Percentiles rank a stretch among this genome's conserved stretches.
Evolutionary conservation across 169 alveolate species (phyloP).

Genomic region (Amoebophrya sp.): DNA sequence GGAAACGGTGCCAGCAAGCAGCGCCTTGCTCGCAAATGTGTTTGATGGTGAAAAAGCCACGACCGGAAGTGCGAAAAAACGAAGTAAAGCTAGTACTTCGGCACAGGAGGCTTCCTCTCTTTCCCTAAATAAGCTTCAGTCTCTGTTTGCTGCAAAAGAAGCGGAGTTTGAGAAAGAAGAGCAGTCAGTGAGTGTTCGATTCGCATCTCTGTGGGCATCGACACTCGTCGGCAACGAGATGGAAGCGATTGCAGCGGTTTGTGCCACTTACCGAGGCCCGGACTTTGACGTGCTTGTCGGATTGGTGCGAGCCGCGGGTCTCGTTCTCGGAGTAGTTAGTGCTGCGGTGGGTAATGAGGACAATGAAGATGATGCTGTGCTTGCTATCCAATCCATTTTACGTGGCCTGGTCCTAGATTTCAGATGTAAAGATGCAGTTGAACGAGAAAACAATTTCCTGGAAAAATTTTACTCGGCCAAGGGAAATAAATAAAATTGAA

Average conservation of each 20-base stretch:
- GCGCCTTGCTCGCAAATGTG: background rate
- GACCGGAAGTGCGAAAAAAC: background rate
- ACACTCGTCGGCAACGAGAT: background rate
- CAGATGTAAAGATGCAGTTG: background rate
- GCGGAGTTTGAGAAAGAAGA: background rate
- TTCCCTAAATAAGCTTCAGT: background rate
- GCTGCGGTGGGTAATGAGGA: background rate
- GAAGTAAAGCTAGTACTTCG: background rate
- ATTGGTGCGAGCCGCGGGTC: background rate
- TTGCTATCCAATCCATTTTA: background rate
- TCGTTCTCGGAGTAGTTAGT: background rate
- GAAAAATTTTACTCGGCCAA: too few relatives aligned
- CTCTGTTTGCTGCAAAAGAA: background rate
- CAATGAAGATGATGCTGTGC: background rate
- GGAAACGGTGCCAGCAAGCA: background rate
- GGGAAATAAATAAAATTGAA: too few relatives aligned
- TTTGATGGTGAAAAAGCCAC: background rate
- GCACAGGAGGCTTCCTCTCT: background rate
- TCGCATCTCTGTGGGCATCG: background rate
- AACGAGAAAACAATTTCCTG: too few relatives aligned
- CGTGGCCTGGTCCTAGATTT: background rate
- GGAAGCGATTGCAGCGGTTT: background rate
- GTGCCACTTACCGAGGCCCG: conserved; percentile 9
- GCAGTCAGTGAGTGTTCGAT: background rate
- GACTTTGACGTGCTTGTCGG: background rate